These are phyloP conservation scores for Glaciozyma martinii DNA, from an alignment of 768 basidiomycete species.

Conservation along the genomic window DNA sequence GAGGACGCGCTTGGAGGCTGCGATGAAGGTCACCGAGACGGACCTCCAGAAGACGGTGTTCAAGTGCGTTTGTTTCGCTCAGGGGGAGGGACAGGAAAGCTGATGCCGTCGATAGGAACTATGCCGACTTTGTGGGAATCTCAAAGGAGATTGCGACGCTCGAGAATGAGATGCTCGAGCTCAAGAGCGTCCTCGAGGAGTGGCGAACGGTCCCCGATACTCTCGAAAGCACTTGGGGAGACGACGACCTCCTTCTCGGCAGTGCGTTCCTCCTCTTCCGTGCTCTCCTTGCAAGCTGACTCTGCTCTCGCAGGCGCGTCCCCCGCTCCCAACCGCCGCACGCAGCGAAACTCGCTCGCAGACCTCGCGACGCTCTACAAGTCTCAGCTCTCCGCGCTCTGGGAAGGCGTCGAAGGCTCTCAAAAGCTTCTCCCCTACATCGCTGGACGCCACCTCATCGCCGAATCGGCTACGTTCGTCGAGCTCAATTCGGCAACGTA, in stretches of 20 bases:
- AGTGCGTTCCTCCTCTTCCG: constrained; percentile 37
- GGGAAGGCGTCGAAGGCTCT: constrained; percentile 83
- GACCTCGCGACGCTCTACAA: constrained; percentile 90
- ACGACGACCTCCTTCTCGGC: constrained; percentile 49
- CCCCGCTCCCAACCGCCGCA: constrained; percentile 47
- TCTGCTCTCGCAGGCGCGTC: neutral
- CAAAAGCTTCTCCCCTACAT: constrained; percentile 88
- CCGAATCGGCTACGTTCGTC: constrained; percentile 71
- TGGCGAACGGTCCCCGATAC: constrained; percentile 94
- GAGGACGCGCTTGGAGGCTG: constrained; percentile 62
- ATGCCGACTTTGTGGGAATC: constrained; percentile 90
- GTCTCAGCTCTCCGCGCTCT: constrained; percentile 84
- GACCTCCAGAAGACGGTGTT: constrained; percentile 88
- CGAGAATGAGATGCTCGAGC: constrained; percentile 94
- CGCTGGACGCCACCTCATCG: constrained; percentile 81
- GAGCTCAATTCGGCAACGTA: constrained; percentile 91
- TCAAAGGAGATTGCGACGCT: constrained; percentile 94
- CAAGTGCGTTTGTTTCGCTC: constrained; percentile 47
- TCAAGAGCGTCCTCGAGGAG: constrained; percentile 86
- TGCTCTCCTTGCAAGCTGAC: neutral
- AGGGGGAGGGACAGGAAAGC: too few relatives aligned
- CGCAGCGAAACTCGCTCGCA: constrained; percentile 81
- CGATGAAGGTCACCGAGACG: constrained; percentile 62
- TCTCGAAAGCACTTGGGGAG: constrained; percentile 61
- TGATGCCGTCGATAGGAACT: constrained; percentile 48